phyloP scores from a whole-genome alignment of 768 basidiomycete genomes.

The Ephemerocybe angulata region DNA sequence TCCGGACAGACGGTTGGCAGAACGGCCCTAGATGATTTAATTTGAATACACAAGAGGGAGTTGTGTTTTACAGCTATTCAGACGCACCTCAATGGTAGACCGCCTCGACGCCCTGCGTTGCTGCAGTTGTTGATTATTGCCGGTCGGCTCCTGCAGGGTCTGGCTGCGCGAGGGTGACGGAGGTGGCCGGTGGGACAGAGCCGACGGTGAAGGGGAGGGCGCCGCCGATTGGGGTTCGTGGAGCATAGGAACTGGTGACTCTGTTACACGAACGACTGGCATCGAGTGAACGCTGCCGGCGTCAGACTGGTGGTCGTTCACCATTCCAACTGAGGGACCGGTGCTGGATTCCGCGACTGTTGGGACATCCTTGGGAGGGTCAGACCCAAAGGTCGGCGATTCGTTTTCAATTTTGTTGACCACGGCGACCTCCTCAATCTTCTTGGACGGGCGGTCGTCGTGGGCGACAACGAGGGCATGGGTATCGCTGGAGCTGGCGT shows the following conservation, averaged over 20 bases:
- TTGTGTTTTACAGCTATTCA: conserved; percentile 9
- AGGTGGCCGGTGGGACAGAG: conserved; percentile 27
- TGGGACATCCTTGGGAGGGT: conserved; percentile 22
- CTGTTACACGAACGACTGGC: conserved; percentile 50
- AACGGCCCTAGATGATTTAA: conserved; percentile 40
- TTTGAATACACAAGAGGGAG: conserved; percentile 13
- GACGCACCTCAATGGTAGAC: conserved; percentile 57
- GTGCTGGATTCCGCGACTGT: conserved; percentile 17
- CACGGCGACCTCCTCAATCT: conserved; percentile 21
- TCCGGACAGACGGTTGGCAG: conserved; percentile 77
- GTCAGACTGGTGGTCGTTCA: conserved; percentile 40
- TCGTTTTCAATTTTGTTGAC: conserved; percentile 17
- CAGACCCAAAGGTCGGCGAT: conserved; percentile 15
- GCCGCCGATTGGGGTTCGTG: conserved; percentile 28
- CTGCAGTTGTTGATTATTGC: conserved; percentile 24
- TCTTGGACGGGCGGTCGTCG: conserved; percentile 20
- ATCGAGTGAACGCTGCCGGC: conserved; percentile 57
- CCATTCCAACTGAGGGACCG: conserved; percentile 36
- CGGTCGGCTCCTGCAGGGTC: conserved; percentile 25
- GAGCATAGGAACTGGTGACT: conserved; percentile 26
- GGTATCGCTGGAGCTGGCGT: conserved; percentile 36
- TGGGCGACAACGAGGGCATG: conserved; percentile 35
- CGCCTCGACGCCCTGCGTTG: conserved; percentile 46
- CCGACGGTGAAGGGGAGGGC: conserved; percentile 20
- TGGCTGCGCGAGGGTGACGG: conserved; percentile 28